Conservation (phyloP, 768 basidiomycete genomes). For the Hortiboletus flavorubellus region DNA sequence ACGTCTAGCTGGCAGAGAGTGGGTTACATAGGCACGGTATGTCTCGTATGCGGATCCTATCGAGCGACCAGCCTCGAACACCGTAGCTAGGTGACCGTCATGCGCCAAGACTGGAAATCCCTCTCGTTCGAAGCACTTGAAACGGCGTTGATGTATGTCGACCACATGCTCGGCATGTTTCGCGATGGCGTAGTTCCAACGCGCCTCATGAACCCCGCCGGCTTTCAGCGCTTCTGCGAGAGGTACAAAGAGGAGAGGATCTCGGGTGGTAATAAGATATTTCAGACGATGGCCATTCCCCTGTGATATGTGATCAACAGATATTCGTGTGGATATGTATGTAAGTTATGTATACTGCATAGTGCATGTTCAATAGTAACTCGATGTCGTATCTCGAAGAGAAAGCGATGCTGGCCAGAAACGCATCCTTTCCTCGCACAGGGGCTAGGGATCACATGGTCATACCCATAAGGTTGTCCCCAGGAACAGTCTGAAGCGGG, state of each 20-base stretch:
- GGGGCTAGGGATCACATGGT: too few species aligned
- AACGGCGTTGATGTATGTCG: slow-evolving; percentile 33
- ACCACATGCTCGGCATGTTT: slow-evolving; percentile 30
- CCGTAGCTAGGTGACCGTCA: slow-evolving; percentile 21
- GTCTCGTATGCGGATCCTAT: background rate
- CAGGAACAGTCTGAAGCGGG: background rate
- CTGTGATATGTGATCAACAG: slow-evolving; percentile 8
- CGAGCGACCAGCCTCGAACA: background rate
- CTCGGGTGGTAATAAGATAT: slow-evolving; percentile 6
- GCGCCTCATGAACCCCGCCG: slow-evolving; percentile 16
- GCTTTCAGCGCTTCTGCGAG: slow-evolving; percentile 24
- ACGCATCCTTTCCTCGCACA: background rate
- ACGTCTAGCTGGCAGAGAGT: slow-evolving; percentile 22
- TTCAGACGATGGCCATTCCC: slow-evolving; percentile 19
- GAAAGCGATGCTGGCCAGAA: background rate
- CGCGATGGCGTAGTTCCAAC: slow-evolving; percentile 19
- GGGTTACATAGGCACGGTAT: slow-evolving; percentile 27
- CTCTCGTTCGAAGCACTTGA: slow-evolving; percentile 27
- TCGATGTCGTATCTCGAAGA: background rate
- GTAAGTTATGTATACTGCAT: too few species aligned
- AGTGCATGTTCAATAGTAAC: background rate
- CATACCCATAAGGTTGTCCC: background rate
- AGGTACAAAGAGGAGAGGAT: slow-evolving; percentile 21
- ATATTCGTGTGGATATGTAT: background rate
- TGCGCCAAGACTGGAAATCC: slow-evolving; percentile 23